phyloP scores from a whole-genome alignment of 768 basidiomycete species.

The Amanita polypyramis region DNA sequence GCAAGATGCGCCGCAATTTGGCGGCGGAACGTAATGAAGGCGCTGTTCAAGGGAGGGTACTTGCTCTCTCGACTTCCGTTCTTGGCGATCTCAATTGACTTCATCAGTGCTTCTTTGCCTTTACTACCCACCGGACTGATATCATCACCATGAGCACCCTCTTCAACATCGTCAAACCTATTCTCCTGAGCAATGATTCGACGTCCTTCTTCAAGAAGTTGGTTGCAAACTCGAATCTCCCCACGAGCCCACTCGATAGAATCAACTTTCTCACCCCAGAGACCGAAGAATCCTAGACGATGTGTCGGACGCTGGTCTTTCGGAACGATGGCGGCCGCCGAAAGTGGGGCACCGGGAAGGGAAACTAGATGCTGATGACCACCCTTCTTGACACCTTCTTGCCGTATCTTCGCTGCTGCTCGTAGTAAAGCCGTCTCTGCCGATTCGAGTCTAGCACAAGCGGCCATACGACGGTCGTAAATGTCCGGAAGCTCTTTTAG shows the following conservation, averaged over 20 bases:
- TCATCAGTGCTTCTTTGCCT: conserved; percentile 5
- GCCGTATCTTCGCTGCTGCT: conserved; percentile 63
- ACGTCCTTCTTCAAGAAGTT: conserved; percentile 41
- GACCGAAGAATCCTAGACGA: conserved; percentile 47
- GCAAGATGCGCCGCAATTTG: conserved; percentile 93
- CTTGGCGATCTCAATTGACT: conserved; percentile 8
- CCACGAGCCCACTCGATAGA: conserved; percentile 82
- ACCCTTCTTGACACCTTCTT: conserved; percentile 40
- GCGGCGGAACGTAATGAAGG: conserved; percentile 85
- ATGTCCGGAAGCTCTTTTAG: conserved; percentile 80
- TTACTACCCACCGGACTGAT: conserved; percentile 9
- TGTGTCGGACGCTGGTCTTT: conserved; percentile 68
- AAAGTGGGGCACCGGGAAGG: conserved; percentile 13
- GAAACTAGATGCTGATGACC: conserved; percentile 15
- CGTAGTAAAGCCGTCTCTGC: conserved; percentile 75
- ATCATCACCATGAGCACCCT: conserved; percentile 3
- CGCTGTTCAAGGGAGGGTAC: conserved; percentile 57
- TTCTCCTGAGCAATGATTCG: conserved; percentile 22
- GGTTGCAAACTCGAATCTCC: conserved; percentile 53
- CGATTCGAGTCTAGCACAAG: conserved; percentile 72
- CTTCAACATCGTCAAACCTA: conserved; percentile 12
- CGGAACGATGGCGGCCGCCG: conserved; percentile 38
- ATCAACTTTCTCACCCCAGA: conserved; percentile 85
- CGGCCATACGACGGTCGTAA: conserved; percentile 65
- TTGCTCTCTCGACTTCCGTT: conserved; percentile 17